Base-by-base conservation (phyloP, 1,139 yeast genomes). In the Candida sojae region DNA sequence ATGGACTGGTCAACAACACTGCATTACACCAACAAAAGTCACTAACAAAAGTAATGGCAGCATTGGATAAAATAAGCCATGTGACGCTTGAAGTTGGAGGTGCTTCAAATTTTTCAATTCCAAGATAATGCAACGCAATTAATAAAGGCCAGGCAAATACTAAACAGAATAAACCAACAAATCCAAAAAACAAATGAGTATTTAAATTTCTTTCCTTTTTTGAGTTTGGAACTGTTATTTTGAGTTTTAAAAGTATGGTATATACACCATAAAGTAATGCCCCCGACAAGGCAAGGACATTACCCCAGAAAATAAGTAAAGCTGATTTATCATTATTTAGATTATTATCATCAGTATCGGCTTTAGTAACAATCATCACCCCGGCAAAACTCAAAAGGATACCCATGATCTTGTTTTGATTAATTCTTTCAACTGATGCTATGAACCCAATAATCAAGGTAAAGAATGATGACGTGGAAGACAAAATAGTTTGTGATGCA, bases 11-110 rank as follows among this genome's bases (percentile, higher is more conserved):
- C 62, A 93, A 72, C 33, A 93, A 75, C 78, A 92, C 95, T 0
- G 98, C 96, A 56, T 90, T 82, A 39, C 96, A 96, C 99, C 99
- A 93, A 61, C 96, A 84, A 57, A 86, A 90, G 63, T 93, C 99
- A 41, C 96, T 87, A 13, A 91, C 69, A 57, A 93, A 84, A 0
- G 97, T 90, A 38, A 90, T 83, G 28, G 80, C 60, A 46, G 93
- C 88, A 64, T 93, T 93, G 43, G 81, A 56, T 0, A 79, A 48
- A 9, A 93, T 70, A 5, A 91, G 70, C 1, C 69, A 53, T 63
- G 85, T 71, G 2, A 88, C 82, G 42, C 73, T 71, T 0, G 66
- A 51, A 1, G 80, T 68, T 1, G 77, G 72, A 0, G 98, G 99
- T 40, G 86, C 59, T 57, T 81, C 90, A 57, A 93, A 86, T 6